Evolutionary conservation across 345 rosid species (phyloP).

Genomic region (Sisymbrium altissimum): DNA sequence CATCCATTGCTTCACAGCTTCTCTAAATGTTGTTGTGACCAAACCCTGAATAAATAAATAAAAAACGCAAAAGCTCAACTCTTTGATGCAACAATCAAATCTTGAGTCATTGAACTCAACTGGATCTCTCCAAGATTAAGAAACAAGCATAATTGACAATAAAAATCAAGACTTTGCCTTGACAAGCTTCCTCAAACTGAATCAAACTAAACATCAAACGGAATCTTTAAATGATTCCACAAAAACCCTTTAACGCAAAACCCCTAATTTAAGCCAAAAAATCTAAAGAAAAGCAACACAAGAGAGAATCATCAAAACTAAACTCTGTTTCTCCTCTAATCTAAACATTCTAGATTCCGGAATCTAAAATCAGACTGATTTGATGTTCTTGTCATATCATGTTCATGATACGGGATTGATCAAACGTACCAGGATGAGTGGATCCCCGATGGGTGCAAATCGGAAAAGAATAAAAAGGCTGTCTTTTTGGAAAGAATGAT

Average conservation of each 20-base stretch:
- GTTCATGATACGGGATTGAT: not conserved
- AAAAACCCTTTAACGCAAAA: not conserved
- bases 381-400: not conserved
- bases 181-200: not conserved
- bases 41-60: not conserved
- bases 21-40: not conserved
- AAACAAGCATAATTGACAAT: not conserved
- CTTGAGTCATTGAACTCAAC: not conserved
- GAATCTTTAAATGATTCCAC: not conserved
- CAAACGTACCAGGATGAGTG: slow-evolving; percentile 22
- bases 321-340: not conserved
- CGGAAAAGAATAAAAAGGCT: not conserved
- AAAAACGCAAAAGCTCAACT: not conserved
- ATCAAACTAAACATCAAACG: too few relatives aligned
- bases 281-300: too few relatives aligned
- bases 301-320: too few relatives aligned
- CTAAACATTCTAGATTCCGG: not conserved
- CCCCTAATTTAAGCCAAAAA: not conserved
- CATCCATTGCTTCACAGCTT: slow-evolving; percentile 54
- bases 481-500: not conserved
- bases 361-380: not conserved
- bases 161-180: not conserved
- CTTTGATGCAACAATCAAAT: not conserved
- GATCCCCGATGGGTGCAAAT: slow-evolving; percentile 4
- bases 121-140: not conserved